Conservation (phyloP, 208 protist genomes). For the Naegleria fowleri region DNA sequence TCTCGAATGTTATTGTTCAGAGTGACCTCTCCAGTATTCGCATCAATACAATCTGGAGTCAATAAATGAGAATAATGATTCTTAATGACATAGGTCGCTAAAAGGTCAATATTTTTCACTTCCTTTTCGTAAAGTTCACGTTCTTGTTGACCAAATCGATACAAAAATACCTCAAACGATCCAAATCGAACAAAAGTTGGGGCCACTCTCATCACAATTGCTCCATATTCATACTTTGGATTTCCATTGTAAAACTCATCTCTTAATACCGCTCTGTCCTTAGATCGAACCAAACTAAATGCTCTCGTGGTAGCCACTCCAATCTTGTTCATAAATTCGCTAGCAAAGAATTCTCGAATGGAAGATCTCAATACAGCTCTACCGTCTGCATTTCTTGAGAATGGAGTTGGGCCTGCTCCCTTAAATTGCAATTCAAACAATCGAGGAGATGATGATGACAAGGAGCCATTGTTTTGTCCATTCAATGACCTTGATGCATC, state of each 20-base stretch:
- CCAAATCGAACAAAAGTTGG: constrained; percentile 51
- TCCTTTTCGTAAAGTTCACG: neutral
- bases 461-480: neutral
- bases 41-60: too few species aligned
- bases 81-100: constrained; percentile 32
- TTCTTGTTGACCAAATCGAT: neutral
- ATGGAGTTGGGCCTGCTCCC: constrained; percentile 56
- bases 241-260: constrained; percentile 49
- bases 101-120: constrained; percentile 13
- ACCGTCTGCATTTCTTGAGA: constrained; percentile 47
- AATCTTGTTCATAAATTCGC: constrained; percentile 52
- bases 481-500: neutral
- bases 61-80: constrained; percentile 36
- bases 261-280: constrained; percentile 29
- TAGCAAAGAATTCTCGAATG: constrained; percentile 55
- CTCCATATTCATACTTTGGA: constrained; percentile 36
- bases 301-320: constrained; percentile 53
- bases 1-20: neutral
- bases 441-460: neutral
- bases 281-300: constrained; percentile 31
- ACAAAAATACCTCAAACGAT: constrained; percentile 47
- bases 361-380: constrained; percentile 55
- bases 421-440: constrained; percentile 60
- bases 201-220: constrained; percentile 45
- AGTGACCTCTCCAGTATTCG: constrained; percentile 7